Percentiles rank a stretch among this genome's conserved stretches.
Evolutionary conservation across 345 rosid species (phyloP).

Genomic region (Aquilaria malaccensis): DNA sequence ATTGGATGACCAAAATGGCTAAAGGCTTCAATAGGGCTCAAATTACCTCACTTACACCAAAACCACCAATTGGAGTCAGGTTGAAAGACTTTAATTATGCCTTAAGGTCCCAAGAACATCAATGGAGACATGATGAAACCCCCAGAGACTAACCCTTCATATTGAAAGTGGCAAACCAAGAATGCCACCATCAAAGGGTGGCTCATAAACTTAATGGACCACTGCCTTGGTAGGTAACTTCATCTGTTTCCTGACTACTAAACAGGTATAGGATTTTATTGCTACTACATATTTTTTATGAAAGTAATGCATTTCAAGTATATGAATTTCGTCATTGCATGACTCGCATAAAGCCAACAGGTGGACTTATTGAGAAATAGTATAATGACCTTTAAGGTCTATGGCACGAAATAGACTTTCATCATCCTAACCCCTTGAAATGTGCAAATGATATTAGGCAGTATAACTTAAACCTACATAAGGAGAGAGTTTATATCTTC

Average conservation of each 20-base stretch:
- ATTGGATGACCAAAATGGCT: too few species aligned
- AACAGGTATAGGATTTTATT: not conserved
- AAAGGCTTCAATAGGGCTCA: too few species aligned
- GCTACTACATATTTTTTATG: conserved; percentile 2
- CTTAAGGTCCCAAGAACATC: not conserved
- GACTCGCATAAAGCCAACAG: not conserved
- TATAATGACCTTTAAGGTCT: not conserved
- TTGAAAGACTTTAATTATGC: not conserved
- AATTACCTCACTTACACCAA: too few species aligned
- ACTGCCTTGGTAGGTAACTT: not conserved
- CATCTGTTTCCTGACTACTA: not conserved
- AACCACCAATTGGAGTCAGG: too few species aligned
- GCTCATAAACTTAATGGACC: conserved; percentile 2
- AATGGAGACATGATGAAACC: not conserved
- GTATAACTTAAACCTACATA: not conserved
- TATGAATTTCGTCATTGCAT: too few species aligned
- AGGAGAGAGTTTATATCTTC: not conserved
- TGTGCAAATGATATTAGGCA: not conserved
- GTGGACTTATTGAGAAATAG: not conserved
- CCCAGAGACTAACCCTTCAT: not conserved
- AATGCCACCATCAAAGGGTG: conserved; percentile 1
- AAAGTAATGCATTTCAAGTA: not conserved
- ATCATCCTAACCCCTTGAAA: not conserved
- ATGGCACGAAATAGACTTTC: not conserved
- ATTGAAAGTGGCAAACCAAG: not conserved